Evolutionary conservation across 345 rosid species (phyloP).

Genomic region (Boechera stricta): DNA sequence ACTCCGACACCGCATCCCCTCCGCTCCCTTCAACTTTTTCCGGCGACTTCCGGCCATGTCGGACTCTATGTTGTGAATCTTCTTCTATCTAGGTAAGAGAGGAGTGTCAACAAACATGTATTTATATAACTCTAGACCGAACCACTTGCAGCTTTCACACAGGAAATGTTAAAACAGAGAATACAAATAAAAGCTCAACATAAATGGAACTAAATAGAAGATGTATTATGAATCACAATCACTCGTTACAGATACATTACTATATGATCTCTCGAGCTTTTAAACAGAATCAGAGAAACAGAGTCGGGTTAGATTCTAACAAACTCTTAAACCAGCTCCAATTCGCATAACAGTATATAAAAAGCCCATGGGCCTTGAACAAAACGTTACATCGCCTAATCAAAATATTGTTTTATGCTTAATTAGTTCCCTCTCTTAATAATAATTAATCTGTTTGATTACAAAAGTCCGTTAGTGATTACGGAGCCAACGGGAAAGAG

Average conservation of each 20-base stretch:
- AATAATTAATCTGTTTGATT: slow-evolving; percentile 4
- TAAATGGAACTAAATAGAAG: no score
- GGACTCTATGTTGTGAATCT: slow-evolving; percentile 74
- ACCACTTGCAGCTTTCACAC: no score
- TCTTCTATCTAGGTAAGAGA: neutral
- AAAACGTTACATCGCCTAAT: neutral
- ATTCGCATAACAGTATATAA: neutral
- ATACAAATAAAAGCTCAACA: no score
- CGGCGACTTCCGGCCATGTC: slow-evolving; percentile 81
- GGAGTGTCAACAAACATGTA: slow-evolving; percentile 10
- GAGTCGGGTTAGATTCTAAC: slow-evolving; percentile 2
- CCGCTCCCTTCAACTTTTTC: slow-evolving; percentile 85
- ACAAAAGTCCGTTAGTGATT: slow-evolving; percentile 46
- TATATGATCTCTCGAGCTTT: no score
- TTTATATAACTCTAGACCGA: no score
- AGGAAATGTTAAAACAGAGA: no score
- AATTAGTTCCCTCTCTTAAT: slow-evolving; percentile 30
- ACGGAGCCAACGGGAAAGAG: slow-evolving; percentile 42
- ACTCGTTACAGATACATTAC: no score
- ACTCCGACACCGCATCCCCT: slow-evolving; percentile 73
- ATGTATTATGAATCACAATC: no score
- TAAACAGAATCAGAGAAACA: neutral
- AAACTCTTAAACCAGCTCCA: neutral
- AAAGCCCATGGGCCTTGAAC: slow-evolving; percentile 32
- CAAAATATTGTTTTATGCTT: neutral